Percentiles rank a stretch among this genome's conserved stretches.
phyloP scores from a whole-genome alignment of 2,329 filamentous ascomycete genomes.

The Penicillium sp. region DNA sequence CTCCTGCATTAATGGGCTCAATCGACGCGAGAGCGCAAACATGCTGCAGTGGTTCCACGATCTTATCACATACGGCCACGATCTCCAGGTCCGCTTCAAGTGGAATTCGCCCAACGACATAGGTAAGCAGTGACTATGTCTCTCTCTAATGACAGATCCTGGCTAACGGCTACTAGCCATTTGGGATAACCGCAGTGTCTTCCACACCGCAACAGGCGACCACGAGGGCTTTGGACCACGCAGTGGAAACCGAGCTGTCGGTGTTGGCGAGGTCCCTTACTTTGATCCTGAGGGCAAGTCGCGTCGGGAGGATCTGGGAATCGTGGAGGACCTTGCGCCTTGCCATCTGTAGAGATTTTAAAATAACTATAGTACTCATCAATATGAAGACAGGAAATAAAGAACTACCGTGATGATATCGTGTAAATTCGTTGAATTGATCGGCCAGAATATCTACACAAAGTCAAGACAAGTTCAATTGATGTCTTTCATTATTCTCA shows the following conservation, averaged over 20 bases:
- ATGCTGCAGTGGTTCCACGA: slow-evolving; percentile 39
- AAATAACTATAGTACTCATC: background rate
- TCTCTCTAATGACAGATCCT: background rate
- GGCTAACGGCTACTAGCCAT: slow-evolving; percentile 46
- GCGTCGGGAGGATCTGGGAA: slow-evolving; percentile 31
- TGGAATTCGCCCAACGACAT: slow-evolving; percentile 47
- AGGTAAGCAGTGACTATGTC: slow-evolving; percentile 18
- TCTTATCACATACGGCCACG: slow-evolving; percentile 43
- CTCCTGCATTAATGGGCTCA: slow-evolving; percentile 34
- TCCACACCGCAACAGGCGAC: slow-evolving; percentile 59
- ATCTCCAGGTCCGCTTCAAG: slow-evolving; percentile 42
- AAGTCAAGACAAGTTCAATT: too few species aligned
- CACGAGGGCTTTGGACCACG: slow-evolving; percentile 54
- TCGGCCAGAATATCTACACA: background rate
- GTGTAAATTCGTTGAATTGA: background rate
- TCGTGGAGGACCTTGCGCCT: slow-evolving; percentile 22
- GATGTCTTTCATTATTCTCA: background rate
- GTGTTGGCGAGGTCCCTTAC: slow-evolving; percentile 59
- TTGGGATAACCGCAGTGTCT: slow-evolving; percentile 62
- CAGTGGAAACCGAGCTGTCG: slow-evolving; percentile 55
- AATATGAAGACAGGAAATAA: background rate
- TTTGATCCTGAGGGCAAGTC: slow-evolving; percentile 50
- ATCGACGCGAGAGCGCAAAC: slow-evolving; percentile 34
- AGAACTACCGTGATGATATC: background rate
- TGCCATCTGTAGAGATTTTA: slow-evolving; percentile 20